Base-by-base conservation (phyloP, 2,329 filamentous ascomycete genomes). In the Diaporthe humulicola region DNA sequence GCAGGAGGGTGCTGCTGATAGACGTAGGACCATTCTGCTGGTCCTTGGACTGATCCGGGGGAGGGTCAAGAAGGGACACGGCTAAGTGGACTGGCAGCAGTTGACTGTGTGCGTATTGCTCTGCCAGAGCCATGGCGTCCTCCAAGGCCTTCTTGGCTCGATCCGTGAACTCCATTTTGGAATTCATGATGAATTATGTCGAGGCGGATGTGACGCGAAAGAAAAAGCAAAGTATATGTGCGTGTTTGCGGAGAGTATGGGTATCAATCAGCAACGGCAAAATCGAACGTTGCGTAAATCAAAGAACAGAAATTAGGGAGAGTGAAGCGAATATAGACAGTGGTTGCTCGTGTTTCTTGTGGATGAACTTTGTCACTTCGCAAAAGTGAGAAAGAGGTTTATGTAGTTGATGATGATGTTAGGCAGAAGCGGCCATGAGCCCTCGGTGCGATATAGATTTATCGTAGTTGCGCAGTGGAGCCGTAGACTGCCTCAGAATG, bases 131-230 rank as follows among this genome's bases (percentile, higher is more conserved):
- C 88, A 97, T 96, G 84, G 96, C 94, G 84, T 98, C 95, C 81
- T 94, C 91, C 82, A 99, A 89, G 81, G 96, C 94, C 87, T 96
- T 95, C 83, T 96, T 94, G 78, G 95, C 97, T 86, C 94, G 89
- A 86, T 98, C 96, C 78, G 97, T 99, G 83, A 98, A 98, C 83
- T 97, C 93, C 92, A 96, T 95, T 81, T 92, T 91, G 70, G 92
- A 90, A 84, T 90, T 90, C 93, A 95, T 95, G 78, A 78, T 90
- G 82, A 64, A 77, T 76, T 72, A 78, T 74, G 73, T 77, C 75
- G 74, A 78, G 75, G 40, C 42, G 33, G 40, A 28, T 70, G 36
- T 42, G 30, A n/a, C 52, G 40, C n/a, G 22, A 45, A 33, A 52
- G 40, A 22, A 54, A 58, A 54, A 54, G 33, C 36, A 61, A 60